phyloP scores from a whole-genome alignment of 1,284 basidiomycete genomes.

The Ceratobasidium sp. region DNA sequence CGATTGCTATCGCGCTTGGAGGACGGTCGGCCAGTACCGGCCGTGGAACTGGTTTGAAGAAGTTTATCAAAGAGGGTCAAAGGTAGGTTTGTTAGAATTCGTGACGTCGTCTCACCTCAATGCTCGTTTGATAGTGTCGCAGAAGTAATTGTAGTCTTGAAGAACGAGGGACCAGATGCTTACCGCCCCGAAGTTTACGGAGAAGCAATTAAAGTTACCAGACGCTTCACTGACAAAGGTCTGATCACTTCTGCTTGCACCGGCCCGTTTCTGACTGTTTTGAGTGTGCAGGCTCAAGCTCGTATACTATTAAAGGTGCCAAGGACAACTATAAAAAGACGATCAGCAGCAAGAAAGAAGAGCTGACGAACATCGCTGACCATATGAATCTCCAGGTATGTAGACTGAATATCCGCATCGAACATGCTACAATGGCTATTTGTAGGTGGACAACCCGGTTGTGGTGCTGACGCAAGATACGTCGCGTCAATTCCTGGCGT shows the following conservation, averaged over 20 bases:
- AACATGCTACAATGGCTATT: background rate
- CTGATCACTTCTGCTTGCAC: background rate
- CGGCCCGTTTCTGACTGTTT: background rate
- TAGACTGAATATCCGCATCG: background rate
- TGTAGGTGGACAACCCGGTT: slow-evolving; percentile 91
- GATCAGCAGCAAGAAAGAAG: slow-evolving; percentile 85
- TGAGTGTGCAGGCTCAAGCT: slow-evolving; percentile 70
- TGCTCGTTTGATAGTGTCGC: slow-evolving; percentile 65
- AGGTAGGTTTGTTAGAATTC: slow-evolving; percentile 63
- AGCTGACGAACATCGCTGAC: slow-evolving; percentile 88
- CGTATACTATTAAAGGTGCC: slow-evolving; percentile 91
- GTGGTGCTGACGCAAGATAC: slow-evolving; percentile 92
- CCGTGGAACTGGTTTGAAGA: slow-evolving; percentile 86
- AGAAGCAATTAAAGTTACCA: slow-evolving; percentile 85
- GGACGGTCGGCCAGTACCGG: slow-evolving; percentile 92
- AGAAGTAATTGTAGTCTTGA: slow-evolving; percentile 83
- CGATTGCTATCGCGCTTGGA: slow-evolving; percentile 92
- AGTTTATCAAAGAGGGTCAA: slow-evolving; percentile 89
- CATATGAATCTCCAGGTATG: slow-evolving; percentile 89
- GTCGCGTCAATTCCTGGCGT: slow-evolving; percentile 86
- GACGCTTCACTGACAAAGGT: slow-evolving; percentile 68
- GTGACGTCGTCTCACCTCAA: background rate
- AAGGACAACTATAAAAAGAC: slow-evolving; percentile 75
- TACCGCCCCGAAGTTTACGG: slow-evolving; percentile 88
- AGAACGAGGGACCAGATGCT: slow-evolving; percentile 91